Conservation (phyloP, 2,329 filamentous ascomycete genomes). For the Phaeosphaeriaceae sp. region DNA sequence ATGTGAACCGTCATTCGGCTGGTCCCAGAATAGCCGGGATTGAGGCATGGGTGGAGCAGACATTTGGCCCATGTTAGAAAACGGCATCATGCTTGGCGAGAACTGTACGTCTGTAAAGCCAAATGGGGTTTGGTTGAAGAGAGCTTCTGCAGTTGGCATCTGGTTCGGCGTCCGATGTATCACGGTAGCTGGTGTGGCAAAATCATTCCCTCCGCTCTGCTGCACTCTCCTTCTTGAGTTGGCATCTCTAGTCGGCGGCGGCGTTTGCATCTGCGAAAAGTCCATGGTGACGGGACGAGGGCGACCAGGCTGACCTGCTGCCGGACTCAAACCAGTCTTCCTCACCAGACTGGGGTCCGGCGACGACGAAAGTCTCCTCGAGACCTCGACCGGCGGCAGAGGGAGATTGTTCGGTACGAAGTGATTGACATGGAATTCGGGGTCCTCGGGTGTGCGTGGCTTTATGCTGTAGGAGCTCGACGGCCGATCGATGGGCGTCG, state of each 20-base stretch:
- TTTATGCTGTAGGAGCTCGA: slow-evolving; percentile 45
- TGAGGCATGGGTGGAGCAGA: slow-evolving; percentile 66
- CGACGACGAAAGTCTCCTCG: slow-evolving; percentile 65
- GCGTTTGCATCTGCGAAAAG: slow-evolving; percentile 64
- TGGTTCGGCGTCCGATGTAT: slow-evolving; percentile 50
- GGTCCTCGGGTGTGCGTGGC: slow-evolving; percentile 47
- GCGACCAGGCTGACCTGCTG: slow-evolving; percentile 21
- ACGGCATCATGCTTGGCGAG: slow-evolving; percentile 64
- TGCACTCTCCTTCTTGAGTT: slow-evolving; percentile 57
- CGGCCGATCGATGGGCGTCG: slow-evolving; percentile 44
- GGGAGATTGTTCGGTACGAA: slow-evolving; percentile 62
- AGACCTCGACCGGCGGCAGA: slow-evolving; percentile 67
- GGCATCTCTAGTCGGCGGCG: slow-evolving; percentile 64
- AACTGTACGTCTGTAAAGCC: slow-evolving; percentile 63
- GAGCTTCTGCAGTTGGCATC: slow-evolving; percentile 29
- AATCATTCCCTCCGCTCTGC: slow-evolving; percentile 34
- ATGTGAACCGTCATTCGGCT: slow-evolving; percentile 31
- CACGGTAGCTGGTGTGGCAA: slow-evolving; percentile 47
- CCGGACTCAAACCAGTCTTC: slow-evolving; percentile 9
- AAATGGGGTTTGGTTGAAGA: slow-evolving; percentile 49
- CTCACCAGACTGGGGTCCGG: slow-evolving; percentile 52
- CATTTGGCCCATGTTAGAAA: slow-evolving; percentile 59
- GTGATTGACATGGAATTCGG: slow-evolving; percentile 67
- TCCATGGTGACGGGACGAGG: slow-evolving; percentile 46
- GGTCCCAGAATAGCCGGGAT: slow-evolving; percentile 48